Base-by-base conservation (phyloP, 805 yeast genomes). In the Kodamaea lidongshanica region DNA sequence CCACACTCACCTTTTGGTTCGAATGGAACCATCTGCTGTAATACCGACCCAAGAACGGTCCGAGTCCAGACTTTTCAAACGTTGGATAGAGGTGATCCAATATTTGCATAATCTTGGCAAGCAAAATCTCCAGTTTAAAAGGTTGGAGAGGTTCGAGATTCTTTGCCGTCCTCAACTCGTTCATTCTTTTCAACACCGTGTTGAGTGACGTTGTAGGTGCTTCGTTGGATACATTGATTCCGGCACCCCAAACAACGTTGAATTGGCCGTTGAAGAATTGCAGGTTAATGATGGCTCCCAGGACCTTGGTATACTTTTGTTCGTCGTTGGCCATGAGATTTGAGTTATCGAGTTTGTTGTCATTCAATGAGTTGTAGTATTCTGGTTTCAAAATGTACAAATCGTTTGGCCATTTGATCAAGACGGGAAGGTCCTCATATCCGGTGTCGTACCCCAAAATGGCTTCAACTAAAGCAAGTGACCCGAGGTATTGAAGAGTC, bases 351-450 rank as follows among this genome's bases (percentile, higher is more conserved):
- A n/a, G n/a, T n/a, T n/a, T n/a, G 25, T 54, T 53, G 15, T 58
- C 65, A 10, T 50, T 39, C 8, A 54, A 12, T 7, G 34, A 28
- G 30, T 39, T 38, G 40, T 51, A 67, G 39, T 60, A 71, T 32
- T 75, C 77, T 1, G 94, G 94, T 32, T 73, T 75, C 43, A 75
- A 50, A 4, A 80, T 74, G 48, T 85, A 92, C 7, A 89, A 59
- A 54, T 89, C 98, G 52, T 89, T 89, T 2, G 98, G 98, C 98
- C 98, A 89, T 51, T 89, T 89, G 35, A 89, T 68, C 28, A 75
- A 68, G 9, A 89, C 65, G 0, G 95, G 96, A 42, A 89, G 55
- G 25, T 75, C 79, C 12, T 75, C 77, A 49, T 79, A 85, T 0
- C 82, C 85, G 0, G 58, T 54, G 1, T 65, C 65, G 45, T 85